Base-by-base conservation (phyloP, 2,329 filamentous ascomycete genomes). In the Coleophoma crateriformis region DNA sequence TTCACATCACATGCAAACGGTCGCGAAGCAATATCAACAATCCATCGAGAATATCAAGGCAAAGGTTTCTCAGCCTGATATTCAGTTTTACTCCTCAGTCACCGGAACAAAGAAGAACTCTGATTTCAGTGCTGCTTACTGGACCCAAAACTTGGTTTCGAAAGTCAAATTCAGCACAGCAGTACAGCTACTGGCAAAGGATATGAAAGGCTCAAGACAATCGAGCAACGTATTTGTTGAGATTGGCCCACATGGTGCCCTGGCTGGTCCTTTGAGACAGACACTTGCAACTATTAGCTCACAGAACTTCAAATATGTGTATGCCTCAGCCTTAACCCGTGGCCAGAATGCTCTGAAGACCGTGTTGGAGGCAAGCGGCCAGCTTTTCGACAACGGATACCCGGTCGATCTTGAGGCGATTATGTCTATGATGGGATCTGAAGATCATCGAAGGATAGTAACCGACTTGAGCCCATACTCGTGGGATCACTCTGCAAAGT, bases 401-500 rank as follows among this genome's bases (percentile, higher is more conserved):
- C 34, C 40, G 13, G 32, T 54, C 17, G 37, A 52, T 37, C 12
- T 54, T 12, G 19, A 34, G n/a, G 41, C 17, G 12, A 35, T 27
- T 44, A 27, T 44, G 17, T 42, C 46, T 22, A 10, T 44, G 33
- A 35, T 14, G 34, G 22, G 34, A 43, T 49, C 38, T 48, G 40
- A 8, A 38, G 42, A 41, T 14, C 45, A 45, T 8, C 40, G 43
- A n/a, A 34, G 52, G 45, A 44, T 43, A 44, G 12, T 79, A 3
- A 57, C 64, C 1, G 68, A 77, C 48, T 58, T 81, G n/a, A 76
- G 77, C 2, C 65, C 69, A 2, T 81, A 81, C 52, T 68, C 73
- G 1, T 81, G 77, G 76, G 76, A 80, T 27, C 77, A 79, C 50
- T 61, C 63, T 17, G 73, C 68, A 32, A 63, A 58, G 0, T 78